phyloP scores from a whole-genome alignment of 2,329 filamentous ascomycete species.

The Laburnicola sp. region DNA sequence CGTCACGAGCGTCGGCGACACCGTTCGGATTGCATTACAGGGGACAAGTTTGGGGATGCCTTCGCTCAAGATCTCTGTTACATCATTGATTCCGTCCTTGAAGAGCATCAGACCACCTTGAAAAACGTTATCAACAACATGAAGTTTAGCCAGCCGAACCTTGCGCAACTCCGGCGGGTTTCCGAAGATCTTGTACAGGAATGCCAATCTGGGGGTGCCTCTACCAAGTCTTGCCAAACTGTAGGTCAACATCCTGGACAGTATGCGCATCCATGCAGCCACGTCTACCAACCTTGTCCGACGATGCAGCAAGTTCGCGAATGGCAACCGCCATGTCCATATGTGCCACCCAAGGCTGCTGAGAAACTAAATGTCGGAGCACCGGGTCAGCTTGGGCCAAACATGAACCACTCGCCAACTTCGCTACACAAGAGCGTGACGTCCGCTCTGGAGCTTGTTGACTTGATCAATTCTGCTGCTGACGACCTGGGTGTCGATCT shows the following conservation, averaged over 20 bases:
- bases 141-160: constrained; percentile 24
- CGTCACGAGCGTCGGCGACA: constrained; percentile 14
- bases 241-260: constrained; percentile 5
- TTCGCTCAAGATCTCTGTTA: constrained; percentile 43
- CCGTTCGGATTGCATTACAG: constrained; percentile 19
- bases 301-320: constrained; percentile 13
- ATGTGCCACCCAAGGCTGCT: constrained; percentile 23
- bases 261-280: background rate
- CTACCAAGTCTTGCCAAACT: constrained; percentile 6
- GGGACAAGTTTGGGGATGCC: constrained; percentile 28
- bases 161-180: constrained; percentile 20
- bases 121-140: constrained; percentile 47
- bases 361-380: constrained; percentile 33
- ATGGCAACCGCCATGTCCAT: constrained; percentile 15
- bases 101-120: constrained; percentile 46
- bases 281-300: constrained; percentile 8
- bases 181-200: constrained; percentile 25
- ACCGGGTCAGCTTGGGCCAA: constrained; percentile 29
- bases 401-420: constrained; percentile 35
- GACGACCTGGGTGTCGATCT: constrained; percentile 43
- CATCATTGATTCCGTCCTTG: constrained; percentile 47
- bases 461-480: constrained; percentile 42
- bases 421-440: constrained; percentile 27
- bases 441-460: constrained; percentile 41
- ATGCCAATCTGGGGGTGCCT: constrained; percentile 11